Base-by-base conservation (phyloP, 1,139 yeast genomes). In the Yamadazyma triangularis region DNA sequence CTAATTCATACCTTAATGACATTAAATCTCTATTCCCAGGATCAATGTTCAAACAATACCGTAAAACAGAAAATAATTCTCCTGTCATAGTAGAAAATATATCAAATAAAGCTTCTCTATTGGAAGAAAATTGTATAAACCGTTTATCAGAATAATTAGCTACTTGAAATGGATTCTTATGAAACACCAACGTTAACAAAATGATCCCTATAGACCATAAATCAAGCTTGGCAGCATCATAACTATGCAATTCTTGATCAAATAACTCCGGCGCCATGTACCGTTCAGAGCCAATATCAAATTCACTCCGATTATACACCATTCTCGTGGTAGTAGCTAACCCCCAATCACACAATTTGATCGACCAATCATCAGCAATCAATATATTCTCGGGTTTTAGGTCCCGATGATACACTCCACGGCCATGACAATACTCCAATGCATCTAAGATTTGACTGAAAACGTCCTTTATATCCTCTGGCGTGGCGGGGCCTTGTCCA, bases 201-300 rank as follows among this genome's bases (percentile, higher is more conserved):
- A 88, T 85, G 42, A 89, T 80, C 14, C 97, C 98, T 39, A 86
- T 62, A 1, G 96, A 81, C 98, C 98, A 91, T 35, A 89, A 69
- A 59, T 91, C 98, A 30, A 85, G 85, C 56, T 85, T 84, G 15
- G 83, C 78, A 13, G 96, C 91, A 49, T 84, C 87, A 56, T 91
- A 91, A 27, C 70, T 65, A 25, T 73, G 74, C 29, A 77, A 64
- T 31, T 74, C 70, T 15, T 64, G 56, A 45, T 81, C 87, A 49
- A 83, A 77, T 33, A 89, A 64, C 53, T 91, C 98, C 0, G 98
- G 98, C 0, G 97, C 95, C 98, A 91, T 91, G 57, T 91, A 91
- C 38, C 96, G 70, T 56, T 89, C 96, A 29, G 91, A 79, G 14
- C 98, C 98, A 36, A 89, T 85, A 42, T 89, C 96, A 54, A 88